Evolutionary conservation across 202 grass and related monocot genomes (phyloP).

Genomic region (Saccharum hybrid): DNA sequence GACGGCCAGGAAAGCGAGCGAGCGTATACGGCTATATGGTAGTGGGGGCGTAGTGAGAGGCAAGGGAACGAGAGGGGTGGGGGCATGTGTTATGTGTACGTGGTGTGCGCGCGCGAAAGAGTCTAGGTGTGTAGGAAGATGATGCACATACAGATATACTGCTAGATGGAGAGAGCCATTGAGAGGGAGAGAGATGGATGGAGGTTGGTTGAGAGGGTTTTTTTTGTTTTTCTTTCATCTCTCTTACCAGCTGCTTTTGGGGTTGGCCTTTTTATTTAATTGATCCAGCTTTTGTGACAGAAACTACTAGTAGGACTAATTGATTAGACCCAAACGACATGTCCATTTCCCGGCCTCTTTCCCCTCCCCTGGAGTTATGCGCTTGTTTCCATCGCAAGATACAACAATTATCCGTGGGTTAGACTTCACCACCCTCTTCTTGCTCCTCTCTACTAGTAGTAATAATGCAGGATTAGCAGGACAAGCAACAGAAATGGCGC

Average conservation of each 20-base stretch:
- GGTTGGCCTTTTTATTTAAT: conserved; percentile 46
- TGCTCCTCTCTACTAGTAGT: background rate
- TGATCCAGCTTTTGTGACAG: conserved; percentile 51
- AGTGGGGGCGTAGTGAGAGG: conserved; percentile 27
- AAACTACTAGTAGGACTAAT: conserved; percentile 36
- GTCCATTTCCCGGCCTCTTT: conserved; percentile 41
- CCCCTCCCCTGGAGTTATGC: conserved; percentile 7
- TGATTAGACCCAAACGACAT: conserved; percentile 48
- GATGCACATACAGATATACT: conserved; percentile 22
- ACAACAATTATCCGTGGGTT: conserved; percentile 27
- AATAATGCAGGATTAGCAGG: background rate
- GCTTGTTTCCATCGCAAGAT: conserved; percentile 31
- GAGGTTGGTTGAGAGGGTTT: conserved; percentile 11
- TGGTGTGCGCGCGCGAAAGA: background rate
- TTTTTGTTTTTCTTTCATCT: background rate
- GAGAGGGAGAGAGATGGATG: background rate
- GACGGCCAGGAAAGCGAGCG: conserved; percentile 30
- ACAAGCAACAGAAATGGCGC: conserved; percentile 19
- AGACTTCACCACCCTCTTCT: background rate
- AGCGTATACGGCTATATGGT: conserved; percentile 22
- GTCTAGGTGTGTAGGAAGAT: background rate
- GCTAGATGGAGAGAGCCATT: background rate
- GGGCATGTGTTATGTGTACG: background rate
- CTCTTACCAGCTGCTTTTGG: conserved; percentile 13
- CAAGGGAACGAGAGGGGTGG: conserved; percentile 29